These are phyloP conservation scores for Pleurotus citrinopileatus DNA, from an alignment of 768 basidiomycete genomes.

Conservation along the genomic window DNA sequence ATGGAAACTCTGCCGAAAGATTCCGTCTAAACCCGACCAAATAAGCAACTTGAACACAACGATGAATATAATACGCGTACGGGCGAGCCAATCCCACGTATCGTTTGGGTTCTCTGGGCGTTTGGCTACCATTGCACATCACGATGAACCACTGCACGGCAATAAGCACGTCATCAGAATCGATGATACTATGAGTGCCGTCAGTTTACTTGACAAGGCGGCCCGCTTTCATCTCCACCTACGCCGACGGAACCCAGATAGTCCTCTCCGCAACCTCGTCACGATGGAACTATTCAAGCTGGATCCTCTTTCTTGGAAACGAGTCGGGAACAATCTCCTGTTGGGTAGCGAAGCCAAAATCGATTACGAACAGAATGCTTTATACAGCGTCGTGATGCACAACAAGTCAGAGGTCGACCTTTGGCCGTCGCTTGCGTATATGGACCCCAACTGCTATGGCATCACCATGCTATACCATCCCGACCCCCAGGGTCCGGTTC, in stretches of 20 bases:
- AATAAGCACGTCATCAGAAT: constrained; percentile 35
- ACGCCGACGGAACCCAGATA: constrained; percentile 44
- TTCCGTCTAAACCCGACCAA: constrained; percentile 30
- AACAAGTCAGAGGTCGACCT: constrained; percentile 51
- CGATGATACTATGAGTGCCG: constrained; percentile 23
- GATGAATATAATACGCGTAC: constrained; percentile 44
- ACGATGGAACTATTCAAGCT: constrained; percentile 52
- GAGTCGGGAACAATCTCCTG: constrained; percentile 44
- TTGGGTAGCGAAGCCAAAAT: constrained; percentile 46
- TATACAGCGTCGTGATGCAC: constrained; percentile 47
- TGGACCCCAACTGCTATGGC: constrained; percentile 54
- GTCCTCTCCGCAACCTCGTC: constrained; percentile 44
- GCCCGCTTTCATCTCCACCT: constrained; percentile 61
- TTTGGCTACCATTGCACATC: constrained; percentile 39
- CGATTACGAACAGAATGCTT: constrained; percentile 34
- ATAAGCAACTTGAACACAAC: constrained; percentile 31
- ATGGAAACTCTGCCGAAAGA: constrained; percentile 39
- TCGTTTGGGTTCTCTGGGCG: constrained; percentile 40
- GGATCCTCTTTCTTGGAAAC: constrained; percentile 41
- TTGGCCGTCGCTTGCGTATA: constrained; percentile 62
- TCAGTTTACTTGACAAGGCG: constrained; percentile 51
- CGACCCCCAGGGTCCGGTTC: constrained; percentile 33
- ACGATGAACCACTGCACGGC: constrained; percentile 35
- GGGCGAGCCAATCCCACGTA: constrained; percentile 44
- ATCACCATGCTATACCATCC: constrained; percentile 58